A percentile compares a stretch with the other conserved stretches of the same genome.
phyloP scores from a whole-genome alignment of 2,329 filamentous ascomycete genomes.

The Aspergillus udagawae region DNA sequence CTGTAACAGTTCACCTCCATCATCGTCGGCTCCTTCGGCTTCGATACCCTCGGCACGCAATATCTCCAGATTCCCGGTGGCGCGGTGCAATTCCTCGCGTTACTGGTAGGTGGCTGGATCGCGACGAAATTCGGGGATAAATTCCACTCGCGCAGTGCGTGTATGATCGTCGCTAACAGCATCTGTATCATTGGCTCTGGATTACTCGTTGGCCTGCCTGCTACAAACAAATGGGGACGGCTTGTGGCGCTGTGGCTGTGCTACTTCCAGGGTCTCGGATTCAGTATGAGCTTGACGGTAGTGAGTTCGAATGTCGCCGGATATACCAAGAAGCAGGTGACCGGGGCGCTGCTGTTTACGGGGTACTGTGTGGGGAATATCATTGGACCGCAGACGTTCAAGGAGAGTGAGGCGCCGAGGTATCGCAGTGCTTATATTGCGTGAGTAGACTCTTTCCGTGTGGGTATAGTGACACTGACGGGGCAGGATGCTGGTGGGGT shows the following conservation, averaged over 20 bases:
- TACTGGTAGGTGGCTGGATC: too few species aligned
- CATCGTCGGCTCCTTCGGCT: constrained; percentile 46
- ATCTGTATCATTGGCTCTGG: too few species aligned
- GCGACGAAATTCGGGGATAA: too few species aligned
- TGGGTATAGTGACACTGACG: neutral
- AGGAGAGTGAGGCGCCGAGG: constrained; percentile 44
- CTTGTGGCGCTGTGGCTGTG: constrained; percentile 57
- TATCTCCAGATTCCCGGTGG: constrained; percentile 60
- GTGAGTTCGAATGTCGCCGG: constrained; percentile 49
- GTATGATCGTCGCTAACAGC: too few species aligned
- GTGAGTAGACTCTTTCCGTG: constrained; percentile 10
- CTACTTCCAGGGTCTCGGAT: constrained; percentile 52
- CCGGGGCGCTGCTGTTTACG: too few species aligned
- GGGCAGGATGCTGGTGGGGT: constrained; percentile 52
- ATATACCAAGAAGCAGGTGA: too few species aligned
- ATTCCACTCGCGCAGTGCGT: too few species aligned
- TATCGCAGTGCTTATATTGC: constrained; percentile 40
- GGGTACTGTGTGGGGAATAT: constrained; percentile 32
- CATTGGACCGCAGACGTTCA: constrained; percentile 53
- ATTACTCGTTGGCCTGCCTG: constrained; percentile 47
- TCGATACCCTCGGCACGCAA: constrained; percentile 50
- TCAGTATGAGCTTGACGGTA: constrained; percentile 52
- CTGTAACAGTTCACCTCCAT: constrained; percentile 41
- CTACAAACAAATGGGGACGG: constrained; percentile 53
- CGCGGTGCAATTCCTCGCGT: constrained; percentile 48